A percentile compares a stretch with the other conserved stretches of the same genome.
Evolutionary conservation across 176 grass and related monocot genomes (phyloP).

Genomic region (Alloteropsis semialata): DNA sequence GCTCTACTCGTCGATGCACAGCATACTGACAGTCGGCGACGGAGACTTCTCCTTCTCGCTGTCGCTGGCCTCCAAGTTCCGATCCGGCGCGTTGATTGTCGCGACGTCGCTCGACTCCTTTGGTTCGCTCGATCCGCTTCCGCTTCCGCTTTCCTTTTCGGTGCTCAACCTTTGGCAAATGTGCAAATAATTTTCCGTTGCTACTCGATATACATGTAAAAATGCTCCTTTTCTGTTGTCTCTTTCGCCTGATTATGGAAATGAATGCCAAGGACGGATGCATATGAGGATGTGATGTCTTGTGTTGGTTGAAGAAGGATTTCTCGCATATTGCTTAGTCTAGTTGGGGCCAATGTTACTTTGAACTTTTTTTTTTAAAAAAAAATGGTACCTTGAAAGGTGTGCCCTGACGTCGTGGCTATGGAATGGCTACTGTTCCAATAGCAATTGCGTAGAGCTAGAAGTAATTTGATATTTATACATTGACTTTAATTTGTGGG

Average conservation of each 20-base stretch:
- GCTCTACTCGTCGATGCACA: slow-evolving; percentile 39
- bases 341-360: neutral
- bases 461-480: slow-evolving; percentile 12
- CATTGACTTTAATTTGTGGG: too few relatives aligned
- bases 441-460: too few relatives aligned
- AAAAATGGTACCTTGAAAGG: neutral
- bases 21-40: slow-evolving; percentile 48
- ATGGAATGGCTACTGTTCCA: neutral
- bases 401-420: neutral
- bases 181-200: too few relatives aligned
- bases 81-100: slow-evolving; percentile 45
- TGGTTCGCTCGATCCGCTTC: slow-evolving; percentile 17
- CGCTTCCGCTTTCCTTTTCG: neutral
- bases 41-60: slow-evolving; percentile 60
- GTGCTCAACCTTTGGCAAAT: neutral
- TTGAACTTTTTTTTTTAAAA: too few relatives aligned
- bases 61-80: slow-evolving; percentile 41
- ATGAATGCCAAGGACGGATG: neutral
- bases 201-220: too few relatives aligned
- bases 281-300: neutral
- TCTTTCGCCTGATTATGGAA: neutral
- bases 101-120: slow-evolving; percentile 54
- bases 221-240: neutral
- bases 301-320: neutral
- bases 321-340: neutral